A percentile compares a stretch with the other conserved stretches of the same genome.
phyloP scores from a whole-genome alignment of 306 rosid genomes.

The Inga oerstediana region DNA sequence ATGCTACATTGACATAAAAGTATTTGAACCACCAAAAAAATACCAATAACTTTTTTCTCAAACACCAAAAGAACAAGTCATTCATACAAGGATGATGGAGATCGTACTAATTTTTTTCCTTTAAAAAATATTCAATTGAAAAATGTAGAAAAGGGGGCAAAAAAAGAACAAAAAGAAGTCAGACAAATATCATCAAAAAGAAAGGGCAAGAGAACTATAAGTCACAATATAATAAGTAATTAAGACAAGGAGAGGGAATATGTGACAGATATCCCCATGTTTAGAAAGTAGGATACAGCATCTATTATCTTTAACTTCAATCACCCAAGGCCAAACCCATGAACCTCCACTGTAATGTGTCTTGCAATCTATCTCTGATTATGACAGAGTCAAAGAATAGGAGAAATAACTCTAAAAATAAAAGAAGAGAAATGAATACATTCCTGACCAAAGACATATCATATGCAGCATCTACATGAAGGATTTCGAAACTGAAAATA shows the following conservation, averaged over 20 bases:
- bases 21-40: constrained; percentile 4
- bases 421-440: background rate
- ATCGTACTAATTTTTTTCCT: background rate
- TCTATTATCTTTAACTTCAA: constrained; percentile 50
- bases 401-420: background rate
- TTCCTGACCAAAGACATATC: constrained; percentile 22
- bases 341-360: constrained; percentile 27
- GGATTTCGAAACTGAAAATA: constrained; percentile 6
- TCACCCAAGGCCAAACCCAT: constrained; percentile 55
- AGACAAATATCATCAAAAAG: background rate
- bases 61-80: background rate
- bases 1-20: constrained; percentile 20
- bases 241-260: background rate
- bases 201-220: background rate
- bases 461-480: constrained; percentile 33
- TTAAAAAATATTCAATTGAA: background rate
- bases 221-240: constrained; percentile 6
- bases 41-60: background rate
- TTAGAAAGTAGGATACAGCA: constrained; percentile 68
- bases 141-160: background rate
- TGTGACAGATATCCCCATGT: constrained; percentile 29
- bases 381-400: background rate
- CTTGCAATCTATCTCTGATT: background rate
- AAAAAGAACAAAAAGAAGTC: background rate
- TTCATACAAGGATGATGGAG: constrained; percentile 5